These are phyloP conservation scores for Leucaena leucocephala DNA, from an alignment of 306 rosid species.

Conservation along the genomic window DNA sequence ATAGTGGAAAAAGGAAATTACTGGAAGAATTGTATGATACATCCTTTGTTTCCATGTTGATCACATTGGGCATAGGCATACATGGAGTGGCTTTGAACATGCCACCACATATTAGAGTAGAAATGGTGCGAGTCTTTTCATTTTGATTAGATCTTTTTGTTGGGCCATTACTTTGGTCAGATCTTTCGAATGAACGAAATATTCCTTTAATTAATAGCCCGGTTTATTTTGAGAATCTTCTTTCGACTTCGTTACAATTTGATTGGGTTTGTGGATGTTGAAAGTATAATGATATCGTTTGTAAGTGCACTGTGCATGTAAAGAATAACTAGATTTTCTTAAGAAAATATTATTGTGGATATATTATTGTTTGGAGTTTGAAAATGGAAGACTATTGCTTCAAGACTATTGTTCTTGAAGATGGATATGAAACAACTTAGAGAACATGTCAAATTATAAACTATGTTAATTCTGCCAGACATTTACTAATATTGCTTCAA, in stretches of 20 bases:
- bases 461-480: conserved; percentile 7
- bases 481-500: conserved; percentile 8
- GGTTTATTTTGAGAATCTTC: conserved; percentile 22
- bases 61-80: conserved; percentile 14
- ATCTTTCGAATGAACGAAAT: conserved; percentile 11
- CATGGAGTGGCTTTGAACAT: conserved; percentile 22
- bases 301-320: conserved; percentile 16
- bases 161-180: neutral
- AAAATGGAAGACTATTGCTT: conserved; percentile 19
- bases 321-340: conserved; percentile 19
- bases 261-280: conserved; percentile 21
- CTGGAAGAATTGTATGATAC: neutral
- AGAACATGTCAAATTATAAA: conserved; percentile 16
- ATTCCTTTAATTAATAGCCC: conserved; percentile 22
- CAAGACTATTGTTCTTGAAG: neutral
- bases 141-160: neutral
- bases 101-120: conserved; percentile 6
- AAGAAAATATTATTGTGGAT: conserved; percentile 28
- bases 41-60: conserved; percentile 26
- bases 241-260: neutral
- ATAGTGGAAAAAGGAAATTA: conserved; percentile 11
- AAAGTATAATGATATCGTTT: conserved; percentile 17
- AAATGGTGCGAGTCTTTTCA: neutral
- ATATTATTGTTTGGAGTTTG: conserved; percentile 22
- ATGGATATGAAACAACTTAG: conserved; percentile 8